Evolutionary conservation across 2,329 filamentous ascomycete genomes (phyloP).

Genomic region (Pseudogymnoascus sp.): DNA sequence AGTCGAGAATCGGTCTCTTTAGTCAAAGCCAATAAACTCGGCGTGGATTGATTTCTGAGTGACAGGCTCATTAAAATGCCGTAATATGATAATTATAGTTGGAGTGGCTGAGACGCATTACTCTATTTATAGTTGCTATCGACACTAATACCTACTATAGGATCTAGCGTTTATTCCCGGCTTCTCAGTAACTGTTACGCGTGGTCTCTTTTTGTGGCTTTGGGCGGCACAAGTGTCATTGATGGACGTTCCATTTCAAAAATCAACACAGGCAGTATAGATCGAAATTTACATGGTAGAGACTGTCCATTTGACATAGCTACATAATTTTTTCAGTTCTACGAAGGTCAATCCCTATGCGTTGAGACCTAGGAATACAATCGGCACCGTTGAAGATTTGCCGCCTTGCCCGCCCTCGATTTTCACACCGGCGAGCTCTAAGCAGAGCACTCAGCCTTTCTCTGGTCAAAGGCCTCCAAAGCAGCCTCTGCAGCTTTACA

Average conservation of each 20-base stretch:
- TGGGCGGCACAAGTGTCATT: background rate
- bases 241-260: background rate
- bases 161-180: background rate
- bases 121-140: background rate
- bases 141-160: background rate
- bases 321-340: background rate
- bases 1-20: background rate
- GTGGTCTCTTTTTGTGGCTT: background rate
- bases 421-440: background rate
- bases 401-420: background rate
- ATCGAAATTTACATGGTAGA: background rate
- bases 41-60: background rate
- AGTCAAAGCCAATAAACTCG: background rate
- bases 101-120: background rate
- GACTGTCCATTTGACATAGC: background rate
- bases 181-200: background rate
- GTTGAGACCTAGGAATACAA: background rate
- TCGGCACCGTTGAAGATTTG: slow-evolving; percentile 1
- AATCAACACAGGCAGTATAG: background rate
- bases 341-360: background rate
- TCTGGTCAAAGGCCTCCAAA: slow-evolving; percentile 64
- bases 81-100: background rate
- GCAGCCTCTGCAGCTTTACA: slow-evolving; percentile 89
- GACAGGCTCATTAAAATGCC: background rate
- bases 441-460: slow-evolving; percentile 52